A percentile compares a stretch with the other conserved stretches of the same genome.
Conservation (phyloP, 805 yeast genomes). For the Cyberlindnera xylosilytica region DNA sequence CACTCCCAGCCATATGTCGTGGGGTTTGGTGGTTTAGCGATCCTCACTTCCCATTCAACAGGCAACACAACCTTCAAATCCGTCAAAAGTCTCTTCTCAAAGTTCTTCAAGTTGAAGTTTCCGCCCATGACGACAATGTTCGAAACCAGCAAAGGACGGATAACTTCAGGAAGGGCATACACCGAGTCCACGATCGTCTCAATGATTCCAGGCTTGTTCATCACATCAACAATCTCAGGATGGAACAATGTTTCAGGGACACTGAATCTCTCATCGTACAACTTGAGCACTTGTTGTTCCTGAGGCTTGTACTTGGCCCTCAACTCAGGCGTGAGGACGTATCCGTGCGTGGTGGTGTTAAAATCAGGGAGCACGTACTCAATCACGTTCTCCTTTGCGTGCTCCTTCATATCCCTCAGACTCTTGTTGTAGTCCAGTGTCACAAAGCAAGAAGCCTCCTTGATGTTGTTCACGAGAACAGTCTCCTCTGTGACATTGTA, state of each 20-base stretch:
- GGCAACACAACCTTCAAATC: conserved; percentile 71
- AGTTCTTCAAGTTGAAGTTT: conserved; percentile 65
- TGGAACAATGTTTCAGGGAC: conserved; percentile 85
- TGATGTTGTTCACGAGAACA: conserved; percentile 75
- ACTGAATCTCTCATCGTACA: conserved; percentile 83
- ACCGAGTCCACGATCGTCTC: conserved; percentile 68
- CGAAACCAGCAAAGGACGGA: conserved; percentile 71
- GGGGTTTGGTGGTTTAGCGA: conserved; percentile 36
- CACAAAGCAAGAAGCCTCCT: conserved; percentile 74
- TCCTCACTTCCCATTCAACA: conserved; percentile 62
- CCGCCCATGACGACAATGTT: conserved; percentile 87
- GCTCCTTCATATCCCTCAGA: conserved; percentile 35
- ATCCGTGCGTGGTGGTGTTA: conserved; percentile 76
- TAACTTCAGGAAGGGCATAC: conserved; percentile 64
- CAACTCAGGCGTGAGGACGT: conserved; percentile 42
- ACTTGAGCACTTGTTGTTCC: conserved; percentile 61
- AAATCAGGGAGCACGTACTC: conserved; percentile 88
- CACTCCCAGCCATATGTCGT: conserved; percentile 56
- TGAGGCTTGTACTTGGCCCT: conserved; percentile 32
- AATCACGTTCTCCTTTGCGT: conserved; percentile 34
- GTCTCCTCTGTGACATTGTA: conserved; percentile 94
- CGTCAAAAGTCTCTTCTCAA: conserved; percentile 52
- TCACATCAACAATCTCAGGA: conserved; percentile 76
- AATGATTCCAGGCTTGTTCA: conserved; percentile 72
- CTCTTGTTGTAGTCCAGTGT: conserved; percentile 53